A percentile compares a stretch with the other conserved stretches of the same genome.
phyloP scores from a whole-genome alignment of 2,329 filamentous ascomycete genomes.

The Neonectria punicea region DNA sequence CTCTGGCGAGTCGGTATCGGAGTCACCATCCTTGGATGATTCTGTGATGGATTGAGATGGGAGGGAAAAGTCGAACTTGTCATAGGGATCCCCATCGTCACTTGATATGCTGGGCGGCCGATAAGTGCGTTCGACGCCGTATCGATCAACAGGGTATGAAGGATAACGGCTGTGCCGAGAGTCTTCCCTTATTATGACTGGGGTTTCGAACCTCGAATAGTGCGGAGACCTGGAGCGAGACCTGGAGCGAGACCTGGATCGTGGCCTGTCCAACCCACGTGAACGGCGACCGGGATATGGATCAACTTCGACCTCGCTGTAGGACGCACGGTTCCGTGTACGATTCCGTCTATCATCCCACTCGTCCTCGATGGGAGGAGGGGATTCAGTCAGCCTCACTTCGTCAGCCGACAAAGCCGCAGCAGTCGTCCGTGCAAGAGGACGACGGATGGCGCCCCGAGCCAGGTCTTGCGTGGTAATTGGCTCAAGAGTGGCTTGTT shows the following conservation, averaged over 20 bases:
- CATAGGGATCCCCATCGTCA: conserved; percentile 45
- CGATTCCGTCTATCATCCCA: conserved; percentile 3
- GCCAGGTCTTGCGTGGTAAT: neutral
- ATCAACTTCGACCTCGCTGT: neutral
- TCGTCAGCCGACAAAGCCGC: neutral
- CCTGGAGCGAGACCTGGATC: neutral
- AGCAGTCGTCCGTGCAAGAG: neutral
- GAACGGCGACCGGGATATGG: neutral
- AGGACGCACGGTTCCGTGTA: neutral
- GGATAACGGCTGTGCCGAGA: conserved; percentile 9
- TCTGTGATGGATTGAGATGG: conserved; percentile 34
- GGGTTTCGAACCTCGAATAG: conserved; percentile 14
- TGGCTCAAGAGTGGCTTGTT: conserved; percentile 15
- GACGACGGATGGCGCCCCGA: neutral
- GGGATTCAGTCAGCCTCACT: conserved; percentile 30
- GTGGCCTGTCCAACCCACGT: neutral
- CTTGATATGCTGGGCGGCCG: conserved; percentile 29
- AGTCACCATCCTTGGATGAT: conserved; percentile 41
- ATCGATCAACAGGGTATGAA: conserved; percentile 6
- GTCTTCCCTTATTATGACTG: conserved; percentile 9
- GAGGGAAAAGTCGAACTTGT: conserved; percentile 43
- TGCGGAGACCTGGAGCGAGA: conserved; percentile 26
- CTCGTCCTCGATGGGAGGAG: conserved; percentile 27
- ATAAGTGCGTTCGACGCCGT: conserved; percentile 15
- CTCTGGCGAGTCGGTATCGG: conserved; percentile 44